Percentiles rank a stretch among this genome's conserved stretches.
Conservation (phyloP, 257 asterid genomes). For the Fraxinus pennsylvanica region DNA sequence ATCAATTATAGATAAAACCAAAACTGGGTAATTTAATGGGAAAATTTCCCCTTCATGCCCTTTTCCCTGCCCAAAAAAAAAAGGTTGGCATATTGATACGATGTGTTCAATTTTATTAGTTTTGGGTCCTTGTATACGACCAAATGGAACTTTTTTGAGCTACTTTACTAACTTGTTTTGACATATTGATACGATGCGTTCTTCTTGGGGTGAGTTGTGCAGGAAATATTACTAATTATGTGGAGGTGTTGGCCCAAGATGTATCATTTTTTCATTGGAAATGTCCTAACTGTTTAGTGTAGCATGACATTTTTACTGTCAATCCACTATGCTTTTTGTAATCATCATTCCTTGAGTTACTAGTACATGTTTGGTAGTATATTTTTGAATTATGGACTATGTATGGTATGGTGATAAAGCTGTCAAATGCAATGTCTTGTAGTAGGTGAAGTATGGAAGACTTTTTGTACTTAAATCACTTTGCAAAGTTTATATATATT, state of each 20-base stretch:
- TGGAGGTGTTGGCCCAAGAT: constrained; percentile 59
- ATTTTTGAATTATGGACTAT: too few species aligned
- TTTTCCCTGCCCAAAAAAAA: background rate
- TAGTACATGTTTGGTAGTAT: too few species aligned
- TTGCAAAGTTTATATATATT: too few species aligned
- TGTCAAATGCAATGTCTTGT: too few species aligned
- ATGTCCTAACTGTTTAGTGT: constrained; percentile 20
- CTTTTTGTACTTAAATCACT: too few species aligned
- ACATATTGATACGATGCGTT: constrained; percentile 37
- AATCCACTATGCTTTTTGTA: too few species aligned
- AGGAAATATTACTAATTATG: constrained; percentile 48
- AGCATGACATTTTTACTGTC: too few species aligned
- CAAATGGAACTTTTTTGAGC: background rate
- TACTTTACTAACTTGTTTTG: background rate
- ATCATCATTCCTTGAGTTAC: too few species aligned
- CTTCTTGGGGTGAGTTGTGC: constrained; percentile 59
- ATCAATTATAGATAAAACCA: background rate
- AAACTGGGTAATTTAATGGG: background rate
- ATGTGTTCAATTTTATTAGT: background rate
- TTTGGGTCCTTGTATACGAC: background rate
- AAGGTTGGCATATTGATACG: too few species aligned
- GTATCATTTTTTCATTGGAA: constrained; percentile 60
- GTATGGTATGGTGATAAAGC: too few species aligned
- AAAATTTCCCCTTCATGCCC: background rate
- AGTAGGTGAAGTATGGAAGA: too few species aligned